phyloP scores from a whole-genome alignment of 2,329 filamentous ascomycete genomes.

The Cladosporium cucumerinum region DNA sequence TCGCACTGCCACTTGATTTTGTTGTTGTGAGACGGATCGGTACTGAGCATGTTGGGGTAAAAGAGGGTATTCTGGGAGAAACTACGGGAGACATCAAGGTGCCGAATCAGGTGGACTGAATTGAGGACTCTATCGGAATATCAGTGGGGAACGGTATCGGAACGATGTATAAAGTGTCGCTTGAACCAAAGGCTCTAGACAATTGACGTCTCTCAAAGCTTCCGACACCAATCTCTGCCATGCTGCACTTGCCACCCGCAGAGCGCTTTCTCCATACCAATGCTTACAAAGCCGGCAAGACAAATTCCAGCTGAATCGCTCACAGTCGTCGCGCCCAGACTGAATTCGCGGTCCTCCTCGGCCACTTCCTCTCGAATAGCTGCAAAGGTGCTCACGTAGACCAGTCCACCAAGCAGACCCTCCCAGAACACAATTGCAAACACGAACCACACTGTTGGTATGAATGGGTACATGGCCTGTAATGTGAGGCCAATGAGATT shows the following conservation, averaged over 20 bases:
- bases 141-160: background rate
- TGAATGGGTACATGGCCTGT: constrained; percentile 71
- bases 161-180: background rate
- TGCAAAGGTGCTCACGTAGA: constrained; percentile 95
- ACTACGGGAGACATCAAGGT: background rate
- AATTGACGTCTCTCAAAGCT: constrained; percentile 21
- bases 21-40: background rate
- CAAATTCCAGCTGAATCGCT: constrained; percentile 91
- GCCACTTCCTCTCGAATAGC: constrained; percentile 84
- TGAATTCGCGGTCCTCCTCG: constrained; percentile 80
- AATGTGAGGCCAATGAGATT: constrained; percentile 72
- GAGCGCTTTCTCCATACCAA: constrained; percentile 74
- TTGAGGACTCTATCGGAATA: background rate
- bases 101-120: background rate
- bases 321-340: constrained; percentile 81
- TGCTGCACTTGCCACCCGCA: constrained; percentile 82
- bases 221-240: constrained; percentile 61
- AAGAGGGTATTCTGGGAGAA: background rate
- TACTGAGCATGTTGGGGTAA: background rate
- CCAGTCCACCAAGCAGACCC: constrained; percentile 80
- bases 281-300: constrained; percentile 78
- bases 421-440: constrained; percentile 91
- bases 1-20: background rate
- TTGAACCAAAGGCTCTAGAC: background rate
- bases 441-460: constrained; percentile 82